These are phyloP conservation scores for Elsinoe necatrix DNA, from an alignment of 2,329 filamentous ascomycete species.

Conservation along the genomic window DNA sequence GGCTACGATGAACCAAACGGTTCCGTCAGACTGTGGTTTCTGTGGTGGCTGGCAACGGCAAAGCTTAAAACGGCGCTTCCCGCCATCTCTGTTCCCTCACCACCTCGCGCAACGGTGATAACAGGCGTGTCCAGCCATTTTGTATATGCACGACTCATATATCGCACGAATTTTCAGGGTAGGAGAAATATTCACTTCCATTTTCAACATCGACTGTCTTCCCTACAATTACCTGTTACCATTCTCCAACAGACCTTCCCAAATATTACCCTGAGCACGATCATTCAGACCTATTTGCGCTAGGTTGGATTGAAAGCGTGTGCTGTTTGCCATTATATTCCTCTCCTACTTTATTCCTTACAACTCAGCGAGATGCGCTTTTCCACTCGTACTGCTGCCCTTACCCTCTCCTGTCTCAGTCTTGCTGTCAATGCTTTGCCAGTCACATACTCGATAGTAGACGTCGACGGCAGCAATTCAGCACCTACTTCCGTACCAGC, in stretches of 20 bases:
- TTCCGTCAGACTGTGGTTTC: neutral
- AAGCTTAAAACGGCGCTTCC: conserved; percentile 3
- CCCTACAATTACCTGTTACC: neutral
- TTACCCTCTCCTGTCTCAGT: conserved; percentile 11
- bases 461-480: conserved; percentile 16
- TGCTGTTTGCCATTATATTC: neutral
- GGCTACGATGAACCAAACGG: neutral
- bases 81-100: conserved; percentile 15
- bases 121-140: conserved; percentile 11
- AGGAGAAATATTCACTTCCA: conserved; percentile 7
- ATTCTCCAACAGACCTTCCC: neutral
- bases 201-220: neutral
- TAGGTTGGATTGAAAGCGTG: neutral
- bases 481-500: conserved; percentile 2
- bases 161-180: conserved; percentile 10
- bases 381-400: neutral
- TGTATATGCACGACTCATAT: conserved; percentile 3
- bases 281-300: neutral
- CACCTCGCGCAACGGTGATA: conserved; percentile 8
- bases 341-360: neutral
- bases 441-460: conserved; percentile 16
- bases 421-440: neutral
- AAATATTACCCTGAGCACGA: neutral
- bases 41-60: conserved; percentile 4
- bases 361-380: neutral